phyloP scores from a whole-genome alignment of 2,329 filamentous ascomycete species.

The Talaromyces sp. region DNA sequence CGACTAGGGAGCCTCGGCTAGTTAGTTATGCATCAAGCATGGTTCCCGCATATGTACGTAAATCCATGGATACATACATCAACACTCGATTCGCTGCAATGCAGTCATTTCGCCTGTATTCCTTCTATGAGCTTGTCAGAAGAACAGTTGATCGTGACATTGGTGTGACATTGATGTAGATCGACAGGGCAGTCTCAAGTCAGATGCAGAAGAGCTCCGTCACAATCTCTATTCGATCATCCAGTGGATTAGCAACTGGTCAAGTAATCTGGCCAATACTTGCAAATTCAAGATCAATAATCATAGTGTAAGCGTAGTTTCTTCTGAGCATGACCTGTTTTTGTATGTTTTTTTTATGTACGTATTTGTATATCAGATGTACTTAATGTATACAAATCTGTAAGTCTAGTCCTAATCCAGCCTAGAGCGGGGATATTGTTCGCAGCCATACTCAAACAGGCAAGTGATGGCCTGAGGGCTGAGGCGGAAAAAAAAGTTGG shows the following conservation, averaged over 20 bases:
- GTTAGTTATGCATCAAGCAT: too few species aligned
- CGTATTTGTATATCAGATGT: background rate
- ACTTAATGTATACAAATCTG: background rate
- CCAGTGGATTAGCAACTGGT: background rate
- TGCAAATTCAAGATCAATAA: background rate
- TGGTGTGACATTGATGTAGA: background rate
- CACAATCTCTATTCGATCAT: background rate
- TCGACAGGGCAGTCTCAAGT: background rate
- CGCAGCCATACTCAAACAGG: background rate
- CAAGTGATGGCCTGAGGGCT: constrained; percentile 3
- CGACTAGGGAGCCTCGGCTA: background rate
- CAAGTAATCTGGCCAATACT: too few species aligned
- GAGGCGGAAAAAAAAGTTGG: background rate
- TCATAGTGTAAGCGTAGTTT: background rate
- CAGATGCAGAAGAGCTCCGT: background rate
- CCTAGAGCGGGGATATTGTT: background rate
- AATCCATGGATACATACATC: background rate
- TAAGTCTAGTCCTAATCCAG: background rate
- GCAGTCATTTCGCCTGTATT: too few species aligned
- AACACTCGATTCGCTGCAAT: too few species aligned
- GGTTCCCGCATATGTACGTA: background rate
- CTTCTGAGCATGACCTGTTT: too few species aligned
- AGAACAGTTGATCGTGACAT: background rate
- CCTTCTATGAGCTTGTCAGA: too few species aligned
- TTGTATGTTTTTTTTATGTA: background rate